Conservation (phyloP, 2,329 filamentous ascomycete species). For the Periconia macrospinosa region DNA sequence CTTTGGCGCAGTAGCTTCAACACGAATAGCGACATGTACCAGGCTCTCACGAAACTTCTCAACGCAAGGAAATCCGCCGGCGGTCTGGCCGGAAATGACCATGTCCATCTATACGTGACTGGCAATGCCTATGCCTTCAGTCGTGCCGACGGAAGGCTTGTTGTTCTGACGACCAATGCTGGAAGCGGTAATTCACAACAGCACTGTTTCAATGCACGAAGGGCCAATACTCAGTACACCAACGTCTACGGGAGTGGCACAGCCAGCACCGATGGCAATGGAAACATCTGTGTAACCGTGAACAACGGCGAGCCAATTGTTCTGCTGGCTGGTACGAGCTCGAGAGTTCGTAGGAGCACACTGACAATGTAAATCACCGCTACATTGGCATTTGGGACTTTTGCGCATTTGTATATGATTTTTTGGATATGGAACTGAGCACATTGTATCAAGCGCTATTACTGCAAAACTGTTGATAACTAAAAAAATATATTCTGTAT, state of each 20-base stretch:
- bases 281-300: constrained; percentile 47
- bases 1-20: constrained; percentile 43
- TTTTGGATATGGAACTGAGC: too few relatives aligned
- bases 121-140: constrained; percentile 51
- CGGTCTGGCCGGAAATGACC: constrained; percentile 49
- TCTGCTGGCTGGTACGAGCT: constrained; percentile 26
- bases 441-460: too few relatives aligned
- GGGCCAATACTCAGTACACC: constrained; percentile 44
- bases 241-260: constrained; percentile 43
- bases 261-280: constrained; percentile 44
- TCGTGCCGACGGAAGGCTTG: constrained; percentile 47
- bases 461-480: too few relatives aligned
- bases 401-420: too few relatives aligned
- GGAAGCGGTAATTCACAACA: constrained; percentile 43
- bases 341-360: constrained; percentile 9
- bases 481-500: too few relatives aligned
- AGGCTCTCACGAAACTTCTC: constrained; percentile 28
- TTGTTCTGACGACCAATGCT: constrained; percentile 52
- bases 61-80: constrained; percentile 40
- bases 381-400: too few relatives aligned
- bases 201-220: constrained; percentile 49
- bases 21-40: constrained; percentile 31
- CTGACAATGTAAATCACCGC: constrained; percentile 15
- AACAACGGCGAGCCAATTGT: constrained; percentile 50
- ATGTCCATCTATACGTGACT: constrained; percentile 48